A percentile compares a stretch with the other conserved stretches of the same genome.
Evolutionary conservation across 345 rosid species (phyloP).

Genomic region (Combretum micranthum): DNA sequence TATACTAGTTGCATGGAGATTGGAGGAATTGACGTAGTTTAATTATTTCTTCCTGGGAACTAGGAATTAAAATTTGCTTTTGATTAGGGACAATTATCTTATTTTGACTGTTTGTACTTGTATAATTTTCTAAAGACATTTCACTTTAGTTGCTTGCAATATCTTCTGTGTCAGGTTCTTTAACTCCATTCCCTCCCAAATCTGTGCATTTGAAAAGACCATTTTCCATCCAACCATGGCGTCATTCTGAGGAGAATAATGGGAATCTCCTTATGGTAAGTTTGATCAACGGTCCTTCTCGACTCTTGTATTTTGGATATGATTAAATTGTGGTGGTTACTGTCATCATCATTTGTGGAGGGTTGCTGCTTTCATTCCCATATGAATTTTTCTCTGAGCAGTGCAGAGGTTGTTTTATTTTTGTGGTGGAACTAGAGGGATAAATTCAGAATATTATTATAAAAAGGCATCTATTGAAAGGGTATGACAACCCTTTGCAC

Average conservation of each 20-base stretch:
- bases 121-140: neutral
- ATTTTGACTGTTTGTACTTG: neutral
- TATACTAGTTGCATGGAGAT: too few species aligned
- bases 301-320: constrained; percentile 3
- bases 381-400: too few species aligned
- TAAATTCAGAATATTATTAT: too few species aligned
- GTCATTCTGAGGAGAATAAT: constrained; percentile 66
- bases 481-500: too few species aligned
- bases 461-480: too few species aligned
- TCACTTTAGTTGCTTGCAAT: neutral
- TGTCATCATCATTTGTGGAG: too few species aligned
- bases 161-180: constrained; percentile 43
- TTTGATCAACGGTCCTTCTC: constrained; percentile 9
- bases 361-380: too few species aligned
- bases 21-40: too few species aligned
- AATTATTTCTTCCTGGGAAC: neutral
- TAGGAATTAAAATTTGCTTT: neutral
- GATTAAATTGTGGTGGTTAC: neutral
- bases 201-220: constrained; percentile 59
- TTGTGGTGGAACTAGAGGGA: too few species aligned
- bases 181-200: constrained; percentile 56
- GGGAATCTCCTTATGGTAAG: constrained; percentile 93
- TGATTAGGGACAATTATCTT: neutral
- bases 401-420: too few species aligned
- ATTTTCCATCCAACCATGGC: constrained; percentile 70